These are phyloP conservation scores for Pyrenophora seminiperda DNA, from an alignment of 2,329 filamentous ascomycete genomes.

Conservation along the genomic window DNA sequence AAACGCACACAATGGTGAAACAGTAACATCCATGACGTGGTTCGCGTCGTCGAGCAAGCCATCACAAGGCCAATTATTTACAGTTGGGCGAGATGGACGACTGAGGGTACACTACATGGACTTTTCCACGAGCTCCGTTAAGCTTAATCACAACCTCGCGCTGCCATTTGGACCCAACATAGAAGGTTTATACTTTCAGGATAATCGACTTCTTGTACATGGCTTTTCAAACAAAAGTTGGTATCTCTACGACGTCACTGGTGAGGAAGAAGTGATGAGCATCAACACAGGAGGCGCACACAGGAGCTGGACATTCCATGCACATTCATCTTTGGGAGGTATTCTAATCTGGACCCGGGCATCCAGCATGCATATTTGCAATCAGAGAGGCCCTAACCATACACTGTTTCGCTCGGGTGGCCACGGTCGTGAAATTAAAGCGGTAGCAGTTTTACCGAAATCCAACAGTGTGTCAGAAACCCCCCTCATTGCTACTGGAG, in stretches of 20 bases:
- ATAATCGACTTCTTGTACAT: slow-evolving; percentile 66
- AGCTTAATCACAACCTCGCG: slow-evolving; percentile 68
- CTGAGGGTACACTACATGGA: slow-evolving; percentile 66
- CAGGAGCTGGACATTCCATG: slow-evolving; percentile 70
- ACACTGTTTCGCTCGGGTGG: slow-evolving; percentile 67
- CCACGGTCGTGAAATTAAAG: slow-evolving; percentile 86
- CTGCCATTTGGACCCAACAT: slow-evolving; percentile 77
- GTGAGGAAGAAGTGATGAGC: slow-evolving; percentile 69
- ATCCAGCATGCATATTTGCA: slow-evolving; percentile 56
- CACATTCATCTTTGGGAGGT: slow-evolving; percentile 41
- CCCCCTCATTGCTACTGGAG: slow-evolving; percentile 66
- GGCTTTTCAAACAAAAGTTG: slow-evolving; percentile 84
- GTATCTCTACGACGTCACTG: slow-evolving; percentile 77
- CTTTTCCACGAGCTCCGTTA: slow-evolving; percentile 20
- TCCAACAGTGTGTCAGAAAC: slow-evolving; percentile 6
- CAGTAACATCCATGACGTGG: slow-evolving; percentile 68
- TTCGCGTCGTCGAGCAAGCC: slow-evolving; percentile 42
- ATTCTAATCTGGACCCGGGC: slow-evolving; percentile 78
- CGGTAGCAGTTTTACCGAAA: slow-evolving; percentile 55
- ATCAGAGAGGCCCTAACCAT: slow-evolving; percentile 50
- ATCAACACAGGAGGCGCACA: slow-evolving; percentile 87
- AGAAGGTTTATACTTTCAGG: slow-evolving; percentile 70
- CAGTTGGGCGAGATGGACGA: slow-evolving; percentile 76
- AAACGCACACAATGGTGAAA: slow-evolving; percentile 59
- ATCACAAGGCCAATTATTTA: slow-evolving; percentile 61